Evolutionary conservation across 179 eudicot species (phyloP), one percentile per base, ranked within the genome.

Genomic region (Dionaea muscipula): DNA sequence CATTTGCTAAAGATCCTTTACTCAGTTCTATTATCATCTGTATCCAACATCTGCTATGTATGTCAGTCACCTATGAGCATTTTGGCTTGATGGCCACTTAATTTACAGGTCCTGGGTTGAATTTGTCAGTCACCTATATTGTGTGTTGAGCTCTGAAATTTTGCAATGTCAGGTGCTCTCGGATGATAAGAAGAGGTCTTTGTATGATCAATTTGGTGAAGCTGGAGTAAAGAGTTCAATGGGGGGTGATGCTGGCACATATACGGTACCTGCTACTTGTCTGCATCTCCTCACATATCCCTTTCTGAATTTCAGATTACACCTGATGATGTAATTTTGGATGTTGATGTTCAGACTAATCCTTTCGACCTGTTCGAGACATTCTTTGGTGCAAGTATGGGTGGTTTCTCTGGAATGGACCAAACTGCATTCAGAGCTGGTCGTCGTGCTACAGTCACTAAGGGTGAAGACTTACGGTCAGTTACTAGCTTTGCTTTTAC

Each of bases 331-430:
- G 41, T 24, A 17, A 40, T 51, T 46, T 48, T 60, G 31, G 47
- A 23, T 21, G 18, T 21, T 66, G 35, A 38, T 50, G 14, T 55
- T 49, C 78, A 89, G 84, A 82, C 89, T 45, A 91, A 91, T 76
- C 98, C 98, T n/a, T 91, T 91, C 79, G 96, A 91, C 79, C 81
- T 91, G 19, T 91, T 91, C 73, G 98, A 91, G 74, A 80, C 98
- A 51, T 87, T 91, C 72, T 91, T 91, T 70, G 98, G 98, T 64
- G 67, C 83, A 61, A 77, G 75, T 57, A 78, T 86, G 91, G 82
- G 86, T 56, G 84, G 94, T 12, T 87, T 87, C 66, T 45, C 88
- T 31, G 86, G 89, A 43, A 78, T 66, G 79, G 91, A 87, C 60
- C 66, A 65, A 55, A 49, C 82, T 62, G 95, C 89, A 45, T 91